Base-by-base conservation (phyloP, 257 asterid genomes). In the Salvia splendens region DNA sequence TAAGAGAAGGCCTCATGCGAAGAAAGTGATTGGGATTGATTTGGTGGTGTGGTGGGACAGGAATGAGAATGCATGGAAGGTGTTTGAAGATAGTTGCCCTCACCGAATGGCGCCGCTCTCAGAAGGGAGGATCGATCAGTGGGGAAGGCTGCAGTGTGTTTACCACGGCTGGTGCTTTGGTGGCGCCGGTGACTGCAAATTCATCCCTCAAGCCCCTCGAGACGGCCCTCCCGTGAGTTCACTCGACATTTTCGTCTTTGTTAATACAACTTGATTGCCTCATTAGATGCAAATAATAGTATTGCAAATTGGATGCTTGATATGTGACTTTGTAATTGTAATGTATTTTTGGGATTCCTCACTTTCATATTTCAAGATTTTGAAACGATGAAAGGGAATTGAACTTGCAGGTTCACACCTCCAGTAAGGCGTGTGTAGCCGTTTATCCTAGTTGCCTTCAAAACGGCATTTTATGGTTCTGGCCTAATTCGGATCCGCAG, bases 91-190 rank as follows among this genome's bases (percentile, higher is more conserved):
- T 78, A 70, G 80, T 71, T 86, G 97, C 70, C 96, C 97, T 71
- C 97, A 91, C 69, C 78, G 97, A 71, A 65, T 85, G 80, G 95
- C 97, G 10, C 97, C 97, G 1, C 41, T 91, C 43, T 88, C 95
- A 28, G 94, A 88, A 53, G 97, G 97, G 64, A 88, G 97, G 77
- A 91, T 91, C 67, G 97, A 91, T 84, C 96, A 85, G 6, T 82
- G 88, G 93, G 97, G 97, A 0, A 81, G 96, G 75, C 76, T 88
- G 82, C 97, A 88, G 77, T 91, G 97, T 73, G 97, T 91, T 20
- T 91, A 91, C 78, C 96, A 91, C 73, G 97, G 96, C 3, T 91
- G 97, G 95, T 88, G 96, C 68, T 91, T 91, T 69, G 79, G 75
- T 53, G 91, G 93, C 42, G 65, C 89, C 32, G 97, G 97, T 30